Evolutionary conservation across 1,284 basidiomycete genomes (phyloP).

Genomic region (Flammula alnicola): DNA sequence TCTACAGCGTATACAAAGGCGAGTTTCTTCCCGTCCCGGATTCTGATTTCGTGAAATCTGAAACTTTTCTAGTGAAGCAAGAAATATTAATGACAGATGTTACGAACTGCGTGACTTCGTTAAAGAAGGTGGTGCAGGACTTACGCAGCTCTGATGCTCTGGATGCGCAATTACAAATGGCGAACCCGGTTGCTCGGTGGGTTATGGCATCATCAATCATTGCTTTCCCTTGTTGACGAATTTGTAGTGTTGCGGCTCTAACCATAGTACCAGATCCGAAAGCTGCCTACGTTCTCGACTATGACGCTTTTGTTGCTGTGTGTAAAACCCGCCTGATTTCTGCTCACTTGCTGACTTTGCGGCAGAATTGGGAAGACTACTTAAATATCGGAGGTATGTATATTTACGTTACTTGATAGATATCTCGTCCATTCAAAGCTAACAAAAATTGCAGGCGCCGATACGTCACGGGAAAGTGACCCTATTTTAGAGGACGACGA

Average conservation of each 20-base stretch:
- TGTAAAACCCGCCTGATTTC: constrained; percentile 28
- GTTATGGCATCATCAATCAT: constrained; percentile 16
- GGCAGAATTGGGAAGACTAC: constrained; percentile 69
- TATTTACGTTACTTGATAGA: not conserved
- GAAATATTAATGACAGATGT: constrained; percentile 82
- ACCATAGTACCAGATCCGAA: constrained; percentile 62
- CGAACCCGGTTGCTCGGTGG: constrained; percentile 66
- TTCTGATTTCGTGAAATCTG: constrained; percentile 1
- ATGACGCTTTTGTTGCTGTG: constrained; percentile 70
- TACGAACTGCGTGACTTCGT: constrained; percentile 70
- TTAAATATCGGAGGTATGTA: constrained; percentile 46
- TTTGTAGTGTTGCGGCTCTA: constrained; percentile 57
- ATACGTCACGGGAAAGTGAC: constrained; percentile 11
- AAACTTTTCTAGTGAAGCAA: constrained; percentile 66
- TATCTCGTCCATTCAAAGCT: not conserved
- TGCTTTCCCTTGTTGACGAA: constrained; percentile 1
- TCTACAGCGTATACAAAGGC: constrained; percentile 74
- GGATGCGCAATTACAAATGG: constrained; percentile 66
- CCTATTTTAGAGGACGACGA: constrained; percentile 42
- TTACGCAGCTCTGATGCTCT: constrained; percentile 47
- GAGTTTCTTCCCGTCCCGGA: not conserved
- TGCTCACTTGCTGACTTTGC: not conserved
- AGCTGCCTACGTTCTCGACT: constrained; percentile 58
- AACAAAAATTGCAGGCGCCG: constrained; percentile 7
- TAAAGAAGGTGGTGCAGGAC: constrained; percentile 77